These are phyloP conservation scores for Leptographium wingfieldii DNA, from an alignment of 2,329 filamentous ascomycete species.

Conservation along the genomic window DNA sequence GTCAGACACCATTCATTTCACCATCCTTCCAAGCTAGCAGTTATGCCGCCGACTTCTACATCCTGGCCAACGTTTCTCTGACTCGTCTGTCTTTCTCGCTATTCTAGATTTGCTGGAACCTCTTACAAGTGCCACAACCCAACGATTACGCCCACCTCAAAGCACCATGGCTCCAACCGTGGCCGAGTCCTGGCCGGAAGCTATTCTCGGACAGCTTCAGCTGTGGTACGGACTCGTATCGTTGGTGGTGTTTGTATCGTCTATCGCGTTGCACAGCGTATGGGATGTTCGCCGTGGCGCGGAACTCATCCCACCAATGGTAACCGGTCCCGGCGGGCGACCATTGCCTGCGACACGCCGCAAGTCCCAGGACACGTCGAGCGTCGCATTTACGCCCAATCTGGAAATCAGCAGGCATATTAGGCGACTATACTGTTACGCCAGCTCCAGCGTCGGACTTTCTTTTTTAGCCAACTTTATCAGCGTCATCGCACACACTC, in stretches of 20 bases:
- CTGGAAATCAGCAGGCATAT: conserved; percentile 49
- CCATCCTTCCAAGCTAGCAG: neutral
- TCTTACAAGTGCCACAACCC: conserved; percentile 1
- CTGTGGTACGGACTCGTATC: conserved; percentile 41
- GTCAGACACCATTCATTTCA: conserved; percentile 3
- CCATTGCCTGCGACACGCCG: conserved; percentile 61
- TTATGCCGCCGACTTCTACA: neutral
- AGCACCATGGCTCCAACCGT: conserved; percentile 7
- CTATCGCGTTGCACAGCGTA: conserved; percentile 40
- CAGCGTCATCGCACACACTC: conserved; percentile 61
- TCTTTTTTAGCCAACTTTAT: conserved; percentile 66
- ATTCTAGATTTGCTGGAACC: neutral
- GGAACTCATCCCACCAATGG: conserved; percentile 30
- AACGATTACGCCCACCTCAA: conserved; percentile 5
- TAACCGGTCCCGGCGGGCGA: conserved; percentile 76
- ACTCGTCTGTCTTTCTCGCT: neutral
- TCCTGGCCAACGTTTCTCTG: neutral
- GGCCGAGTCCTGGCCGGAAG: conserved; percentile 23
- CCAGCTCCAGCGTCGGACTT: conserved; percentile 56
- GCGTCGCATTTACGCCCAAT: conserved; percentile 3
- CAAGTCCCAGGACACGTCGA: conserved; percentile 25
- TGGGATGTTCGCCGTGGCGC: conserved; percentile 37
- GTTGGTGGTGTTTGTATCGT: conserved; percentile 36
- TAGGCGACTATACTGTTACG: conserved; percentile 63
- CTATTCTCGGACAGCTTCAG: conserved; percentile 32